Percentiles rank a stretch among this genome's conserved stretches.
Evolutionary conservation across 768 basidiomycete genomes (phyloP).

Genomic region (Lyophyllum atratum): DNA sequence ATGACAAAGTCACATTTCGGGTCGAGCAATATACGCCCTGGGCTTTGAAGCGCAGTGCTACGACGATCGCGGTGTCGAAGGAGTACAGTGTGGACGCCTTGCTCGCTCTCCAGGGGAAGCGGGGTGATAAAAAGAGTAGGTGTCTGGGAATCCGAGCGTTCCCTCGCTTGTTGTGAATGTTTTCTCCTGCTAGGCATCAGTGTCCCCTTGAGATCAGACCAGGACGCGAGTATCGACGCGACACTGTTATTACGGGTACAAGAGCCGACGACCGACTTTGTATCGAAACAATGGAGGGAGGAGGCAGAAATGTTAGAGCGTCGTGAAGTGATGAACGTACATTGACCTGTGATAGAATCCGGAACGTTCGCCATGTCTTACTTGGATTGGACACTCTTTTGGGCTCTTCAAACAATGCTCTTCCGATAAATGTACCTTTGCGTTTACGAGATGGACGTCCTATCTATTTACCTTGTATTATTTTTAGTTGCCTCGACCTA

Average conservation of each 20-base stretch:
- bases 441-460: background rate
- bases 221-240: background rate
- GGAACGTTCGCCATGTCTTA: too few species aligned
- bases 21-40: conserved; percentile 6
- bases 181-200: background rate
- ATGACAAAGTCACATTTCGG: conserved; percentile 13
- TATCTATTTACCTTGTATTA: background rate
- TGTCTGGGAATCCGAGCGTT: background rate
- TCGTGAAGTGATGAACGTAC: background rate
- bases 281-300: conserved; percentile 1
- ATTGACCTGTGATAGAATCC: too few species aligned
- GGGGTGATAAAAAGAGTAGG: conserved; percentile 8
- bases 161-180: background rate
- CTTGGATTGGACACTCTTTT: too few species aligned
- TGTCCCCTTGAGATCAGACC: conserved; percentile 1
- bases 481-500: background rate
- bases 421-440: background rate
- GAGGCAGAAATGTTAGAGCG: background rate
- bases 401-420: too few species aligned
- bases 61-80: conserved; percentile 12
- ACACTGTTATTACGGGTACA: background rate
- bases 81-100: conserved; percentile 12
- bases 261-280: conserved; percentile 7
- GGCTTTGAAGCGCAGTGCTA: conserved; percentile 1
- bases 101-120: conserved; percentile 13